These are phyloP conservation scores for Pholiota microspora DNA, from an alignment of 768 basidiomycete species.

Conservation along the genomic window DNA sequence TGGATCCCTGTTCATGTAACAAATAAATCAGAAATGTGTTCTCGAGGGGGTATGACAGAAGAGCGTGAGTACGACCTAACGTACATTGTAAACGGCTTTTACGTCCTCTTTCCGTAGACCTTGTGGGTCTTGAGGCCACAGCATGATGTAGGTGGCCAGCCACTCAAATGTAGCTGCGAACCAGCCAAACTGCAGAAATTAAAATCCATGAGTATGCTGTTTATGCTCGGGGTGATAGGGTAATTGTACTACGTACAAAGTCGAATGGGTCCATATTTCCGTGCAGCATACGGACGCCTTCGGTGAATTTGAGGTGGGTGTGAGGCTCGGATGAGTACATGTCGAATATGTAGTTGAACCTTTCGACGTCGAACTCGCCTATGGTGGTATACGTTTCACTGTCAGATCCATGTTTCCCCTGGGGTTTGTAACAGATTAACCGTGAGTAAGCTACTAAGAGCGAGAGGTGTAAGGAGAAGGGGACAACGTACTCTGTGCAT, in stretches of 20 bases:
- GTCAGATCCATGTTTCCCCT: constrained; percentile 46
- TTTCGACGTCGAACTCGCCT: constrained; percentile 38
- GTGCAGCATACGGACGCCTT: constrained; percentile 38
- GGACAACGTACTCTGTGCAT: constrained; percentile 35
- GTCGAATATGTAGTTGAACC: constrained; percentile 39
- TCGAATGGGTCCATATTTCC: constrained; percentile 40
- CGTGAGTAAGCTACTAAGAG: not conserved
- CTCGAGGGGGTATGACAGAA: not conserved
- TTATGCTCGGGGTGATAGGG: no score
- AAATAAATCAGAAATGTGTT: not conserved
- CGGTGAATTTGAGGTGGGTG: constrained; percentile 34
- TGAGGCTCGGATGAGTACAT: constrained; percentile 40
- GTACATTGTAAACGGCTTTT: constrained; percentile 37
- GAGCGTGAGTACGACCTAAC: constrained; percentile 6
- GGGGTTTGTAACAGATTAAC: not conserved
- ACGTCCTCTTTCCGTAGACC: constrained; percentile 38
- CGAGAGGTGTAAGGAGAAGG: not conserved
- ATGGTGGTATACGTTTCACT: constrained; percentile 32
- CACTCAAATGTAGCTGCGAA: constrained; percentile 39
- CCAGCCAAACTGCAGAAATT: constrained; percentile 38
- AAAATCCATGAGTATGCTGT: not conserved
- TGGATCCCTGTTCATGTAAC: constrained; percentile 25
- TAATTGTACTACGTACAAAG: constrained; percentile 29
- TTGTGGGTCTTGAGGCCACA: constrained; percentile 34
- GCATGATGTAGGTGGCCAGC: constrained; percentile 36